These are phyloP conservation scores for Strigomonas galati DNA, from an alignment of 208 protist species.

Conservation along the genomic window DNA sequence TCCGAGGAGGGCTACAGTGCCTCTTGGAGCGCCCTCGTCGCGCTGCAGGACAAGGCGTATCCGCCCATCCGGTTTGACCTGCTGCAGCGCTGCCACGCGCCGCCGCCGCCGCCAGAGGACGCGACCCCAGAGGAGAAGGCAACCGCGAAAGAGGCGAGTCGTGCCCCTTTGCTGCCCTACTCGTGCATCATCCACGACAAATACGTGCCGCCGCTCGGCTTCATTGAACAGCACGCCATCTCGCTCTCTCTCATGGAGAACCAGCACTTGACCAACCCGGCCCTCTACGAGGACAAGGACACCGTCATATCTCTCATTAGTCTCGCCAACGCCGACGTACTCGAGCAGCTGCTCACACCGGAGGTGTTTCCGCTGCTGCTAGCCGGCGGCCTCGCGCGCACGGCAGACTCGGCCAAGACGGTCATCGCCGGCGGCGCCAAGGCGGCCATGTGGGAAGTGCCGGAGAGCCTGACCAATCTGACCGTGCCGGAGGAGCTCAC, in stretches of 20 bases:
- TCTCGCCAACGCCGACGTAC: constrained; percentile 49
- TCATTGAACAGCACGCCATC: constrained; percentile 74
- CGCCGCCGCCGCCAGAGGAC: constrained; percentile 5
- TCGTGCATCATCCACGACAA: constrained; percentile 63
- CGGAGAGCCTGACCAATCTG: constrained; percentile 37
- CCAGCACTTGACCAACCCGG: constrained; percentile 33
- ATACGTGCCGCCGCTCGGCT: constrained; percentile 64
- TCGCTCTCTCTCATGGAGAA: constrained; percentile 67
- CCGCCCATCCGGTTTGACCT: constrained; percentile 49
- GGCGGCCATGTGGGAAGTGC: constrained; percentile 22
- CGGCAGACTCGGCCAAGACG: not conserved
- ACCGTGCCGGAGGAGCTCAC: constrained; percentile 40
- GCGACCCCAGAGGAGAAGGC: not conserved
- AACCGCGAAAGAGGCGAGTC: constrained; percentile 1
- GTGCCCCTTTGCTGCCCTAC: constrained; percentile 36
- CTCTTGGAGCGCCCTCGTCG: constrained; percentile 68
- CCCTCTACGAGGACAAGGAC: constrained; percentile 42
- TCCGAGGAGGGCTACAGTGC: constrained; percentile 66
- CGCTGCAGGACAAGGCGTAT: constrained; percentile 72
- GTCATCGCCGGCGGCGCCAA: not conserved
- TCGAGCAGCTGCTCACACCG: constrained; percentile 47
- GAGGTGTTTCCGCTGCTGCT: constrained; percentile 44
- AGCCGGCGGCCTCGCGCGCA: constrained; percentile 17
- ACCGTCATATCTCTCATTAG: constrained; percentile 43
- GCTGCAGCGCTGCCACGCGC: constrained; percentile 31